Percentiles rank a stretch among this genome's conserved stretches.
Evolutionary conservation across 345 rosid genomes (phyloP).

Genomic region (Lepidium aucheri): DNA sequence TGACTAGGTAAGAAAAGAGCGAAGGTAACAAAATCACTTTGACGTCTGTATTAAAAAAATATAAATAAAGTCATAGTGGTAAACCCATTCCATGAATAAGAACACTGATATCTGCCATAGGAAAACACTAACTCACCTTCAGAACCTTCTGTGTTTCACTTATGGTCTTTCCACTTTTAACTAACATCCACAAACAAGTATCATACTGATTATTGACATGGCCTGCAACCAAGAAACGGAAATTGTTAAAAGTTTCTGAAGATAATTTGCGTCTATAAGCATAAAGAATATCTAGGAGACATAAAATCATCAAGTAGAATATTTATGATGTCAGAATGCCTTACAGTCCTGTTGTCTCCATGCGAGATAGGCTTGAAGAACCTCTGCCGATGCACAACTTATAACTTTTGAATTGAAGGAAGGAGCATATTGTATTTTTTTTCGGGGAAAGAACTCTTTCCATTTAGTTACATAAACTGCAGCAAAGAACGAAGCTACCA

Average conservation of each 20-base stretch:
- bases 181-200: conserved; percentile 75
- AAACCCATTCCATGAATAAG: not conserved
- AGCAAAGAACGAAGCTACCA: conserved; percentile 64
- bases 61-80: not conserved
- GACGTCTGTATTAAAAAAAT: not conserved
- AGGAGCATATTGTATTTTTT: conserved; percentile 51
- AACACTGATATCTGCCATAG: not conserved
- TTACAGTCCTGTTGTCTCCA: conserved; percentile 92
- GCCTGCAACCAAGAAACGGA: conserved; percentile 39
- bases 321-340: conserved; percentile 10
- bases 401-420: conserved; percentile 53
- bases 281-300: not conserved
- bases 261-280: not conserved
- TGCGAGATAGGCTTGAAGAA: conserved; percentile 71
- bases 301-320: not conserved
- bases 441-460: conserved; percentile 58
- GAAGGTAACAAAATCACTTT: not conserved
- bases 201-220: conserved; percentile 53
- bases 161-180: conserved; percentile 55
- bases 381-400: conserved; percentile 61
- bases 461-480: conserved; percentile 61
- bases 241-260: not conserved
- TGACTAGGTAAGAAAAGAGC: not conserved
- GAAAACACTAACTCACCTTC: conserved; percentile 39
- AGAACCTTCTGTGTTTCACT: conserved; percentile 53